Evolutionary conservation across 2,329 filamentous ascomycete genomes (phyloP).

Genomic region (Knoxdaviesia capensis): DNA sequence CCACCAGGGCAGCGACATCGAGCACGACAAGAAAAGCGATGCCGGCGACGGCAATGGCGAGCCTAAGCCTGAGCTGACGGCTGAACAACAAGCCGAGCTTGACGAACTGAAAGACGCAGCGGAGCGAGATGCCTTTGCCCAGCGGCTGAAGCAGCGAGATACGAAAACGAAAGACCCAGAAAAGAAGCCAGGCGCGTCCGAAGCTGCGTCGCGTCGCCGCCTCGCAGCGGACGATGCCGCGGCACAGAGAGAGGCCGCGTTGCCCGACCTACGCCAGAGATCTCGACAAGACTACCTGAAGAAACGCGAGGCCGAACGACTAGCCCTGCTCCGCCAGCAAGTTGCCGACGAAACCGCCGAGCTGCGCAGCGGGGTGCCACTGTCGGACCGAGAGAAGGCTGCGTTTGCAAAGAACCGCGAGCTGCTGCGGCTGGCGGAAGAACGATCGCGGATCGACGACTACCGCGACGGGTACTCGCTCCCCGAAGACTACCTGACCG

Average conservation of each 20-base stretch:
- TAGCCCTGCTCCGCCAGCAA: slow-evolving; percentile 74
- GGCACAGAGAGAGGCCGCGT: slow-evolving; percentile 45
- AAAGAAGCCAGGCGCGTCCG: slow-evolving; percentile 18
- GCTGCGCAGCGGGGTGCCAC: slow-evolving; percentile 49
- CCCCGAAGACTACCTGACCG: slow-evolving; percentile 87
- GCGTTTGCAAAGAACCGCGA: slow-evolving; percentile 83
- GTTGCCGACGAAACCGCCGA: slow-evolving; percentile 78
- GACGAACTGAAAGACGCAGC: slow-evolving; percentile 44
- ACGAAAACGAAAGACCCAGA: slow-evolving; percentile 45
- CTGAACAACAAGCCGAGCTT: slow-evolving; percentile 20
- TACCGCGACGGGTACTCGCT: slow-evolving; percentile 81
- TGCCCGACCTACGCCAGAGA: slow-evolving; percentile 62
- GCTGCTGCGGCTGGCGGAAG: slow-evolving; percentile 61
- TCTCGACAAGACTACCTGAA: slow-evolving; percentile 86
- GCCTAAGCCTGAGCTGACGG: not conserved
- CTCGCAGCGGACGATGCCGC: slow-evolving; percentile 23
- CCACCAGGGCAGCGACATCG: slow-evolving; percentile 27
- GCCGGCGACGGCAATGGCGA: not conserved
- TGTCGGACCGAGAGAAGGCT: slow-evolving; percentile 63
- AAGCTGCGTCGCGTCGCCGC: slow-evolving; percentile 26
- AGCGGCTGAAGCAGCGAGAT: slow-evolving; percentile 52
- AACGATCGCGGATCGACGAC: slow-evolving; percentile 73
- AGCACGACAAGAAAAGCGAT: slow-evolving; percentile 12
- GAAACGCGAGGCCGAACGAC: slow-evolving; percentile 71
- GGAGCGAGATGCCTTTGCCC: slow-evolving; percentile 66